phyloP scores from a whole-genome alignment of 2,329 filamentous ascomycete species.

The Fusarium napiforme region DNA sequence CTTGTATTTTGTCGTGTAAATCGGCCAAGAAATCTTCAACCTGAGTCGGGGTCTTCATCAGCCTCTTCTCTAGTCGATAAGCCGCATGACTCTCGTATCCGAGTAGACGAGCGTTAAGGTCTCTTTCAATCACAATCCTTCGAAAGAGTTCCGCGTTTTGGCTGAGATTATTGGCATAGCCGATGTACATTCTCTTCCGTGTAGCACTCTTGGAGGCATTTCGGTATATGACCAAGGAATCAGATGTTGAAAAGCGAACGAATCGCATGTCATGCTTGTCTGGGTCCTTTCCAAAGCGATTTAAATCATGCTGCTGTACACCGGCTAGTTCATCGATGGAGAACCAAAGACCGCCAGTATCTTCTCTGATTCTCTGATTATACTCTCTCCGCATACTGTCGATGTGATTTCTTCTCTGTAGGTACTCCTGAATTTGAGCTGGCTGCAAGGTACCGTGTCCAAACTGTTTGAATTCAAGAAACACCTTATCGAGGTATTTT shows the following conservation, averaged over 20 bases:
- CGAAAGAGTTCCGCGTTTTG: background rate
- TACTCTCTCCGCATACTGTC: background rate
- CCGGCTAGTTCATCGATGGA: background rate
- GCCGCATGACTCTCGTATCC: background rate
- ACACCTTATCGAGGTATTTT: background rate
- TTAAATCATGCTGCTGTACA: background rate
- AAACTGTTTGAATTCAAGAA: background rate
- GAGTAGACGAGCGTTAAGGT: background rate
- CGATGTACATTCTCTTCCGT: background rate
- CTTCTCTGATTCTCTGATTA: background rate
- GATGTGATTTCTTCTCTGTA: background rate
- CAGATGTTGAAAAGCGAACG: background rate
- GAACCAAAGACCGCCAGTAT: background rate
- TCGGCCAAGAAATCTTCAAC: background rate
- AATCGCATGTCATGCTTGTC: background rate
- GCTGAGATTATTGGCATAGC: rapidly evolving
- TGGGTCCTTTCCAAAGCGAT: background rate
- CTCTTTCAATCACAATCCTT: background rate
- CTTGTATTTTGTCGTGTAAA: no score
- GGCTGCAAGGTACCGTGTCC: background rate
- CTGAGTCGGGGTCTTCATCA: background rate
- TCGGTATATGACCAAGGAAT: background rate
- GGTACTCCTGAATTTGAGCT: background rate
- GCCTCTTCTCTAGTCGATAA: background rate
- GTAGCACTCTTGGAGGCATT: rapidly evolving